Percentiles rank a stretch among this genome's conserved stretches.
Conservation (phyloP, 352 stramenopile species). For the Pseudoperonospora humuli region DNA sequence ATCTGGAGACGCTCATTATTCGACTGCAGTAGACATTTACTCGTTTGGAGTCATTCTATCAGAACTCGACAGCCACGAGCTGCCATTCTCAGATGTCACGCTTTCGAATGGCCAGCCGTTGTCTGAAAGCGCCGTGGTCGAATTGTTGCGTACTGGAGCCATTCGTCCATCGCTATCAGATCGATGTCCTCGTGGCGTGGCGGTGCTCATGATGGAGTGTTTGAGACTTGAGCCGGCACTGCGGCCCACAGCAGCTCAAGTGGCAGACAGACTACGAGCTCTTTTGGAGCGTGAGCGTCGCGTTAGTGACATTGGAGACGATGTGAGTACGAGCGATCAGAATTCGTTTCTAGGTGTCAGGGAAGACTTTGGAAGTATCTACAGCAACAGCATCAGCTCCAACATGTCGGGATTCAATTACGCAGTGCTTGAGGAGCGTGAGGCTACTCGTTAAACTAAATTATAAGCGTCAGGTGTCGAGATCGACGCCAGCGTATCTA, state of each 20-base stretch:
- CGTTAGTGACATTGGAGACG: slow-evolving; percentile 42
- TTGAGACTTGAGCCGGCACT: slow-evolving; percentile 36
- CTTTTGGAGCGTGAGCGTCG: slow-evolving; percentile 44
- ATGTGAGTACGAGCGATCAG: slow-evolving; percentile 26
- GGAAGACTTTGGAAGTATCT: slow-evolving; percentile 20
- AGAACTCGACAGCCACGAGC: slow-evolving; percentile 62
- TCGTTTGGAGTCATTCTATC: slow-evolving; percentile 63
- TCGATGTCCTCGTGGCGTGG: slow-evolving; percentile 37
- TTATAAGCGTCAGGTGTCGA: slow-evolving; percentile 23
- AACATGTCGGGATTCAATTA: slow-evolving; percentile 26
- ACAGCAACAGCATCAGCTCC: slow-evolving; percentile 24
- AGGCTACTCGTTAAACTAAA: slow-evolving; percentile 12
- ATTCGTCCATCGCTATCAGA: slow-evolving; percentile 43
- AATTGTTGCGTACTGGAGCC: slow-evolving; percentile 43
- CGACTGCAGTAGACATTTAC: slow-evolving; percentile 54
- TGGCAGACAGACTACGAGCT: slow-evolving; percentile 27
- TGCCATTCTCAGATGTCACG: slow-evolving; percentile 56
- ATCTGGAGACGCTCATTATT: slow-evolving; percentile 32
- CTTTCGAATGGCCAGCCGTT: slow-evolving; percentile 46
- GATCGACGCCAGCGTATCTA: slow-evolving; percentile 6
- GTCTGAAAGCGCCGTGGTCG: slow-evolving; percentile 36
- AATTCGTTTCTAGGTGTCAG: slow-evolving; percentile 34
- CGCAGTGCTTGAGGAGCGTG: slow-evolving; percentile 25
- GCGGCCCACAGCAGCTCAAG: slow-evolving; percentile 36
- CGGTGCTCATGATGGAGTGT: slow-evolving; percentile 43